Evolutionary conservation across 495 filamentous ascomycete genomes (phyloP).

Genomic region (Chaetomium cochliodes): DNA sequence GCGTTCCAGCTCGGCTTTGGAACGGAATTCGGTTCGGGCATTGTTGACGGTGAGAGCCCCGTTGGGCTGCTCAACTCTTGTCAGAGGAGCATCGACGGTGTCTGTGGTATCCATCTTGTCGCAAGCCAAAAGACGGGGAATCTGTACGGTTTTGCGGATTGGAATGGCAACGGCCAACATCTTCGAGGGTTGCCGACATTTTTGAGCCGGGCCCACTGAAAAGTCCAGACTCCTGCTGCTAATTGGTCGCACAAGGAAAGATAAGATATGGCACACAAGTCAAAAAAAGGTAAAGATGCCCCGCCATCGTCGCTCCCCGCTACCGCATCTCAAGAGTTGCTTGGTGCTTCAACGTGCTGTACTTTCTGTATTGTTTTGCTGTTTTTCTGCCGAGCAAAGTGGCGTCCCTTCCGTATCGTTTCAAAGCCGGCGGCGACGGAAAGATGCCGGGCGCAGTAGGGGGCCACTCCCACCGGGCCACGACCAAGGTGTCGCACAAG

Average conservation of each 20-base stretch:
- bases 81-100: slow-evolving; percentile 23
- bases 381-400: slow-evolving; percentile 32
- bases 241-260: slow-evolving; percentile 25
- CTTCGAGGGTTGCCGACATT: slow-evolving; percentile 20
- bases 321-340: slow-evolving; percentile 18
- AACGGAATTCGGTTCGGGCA: slow-evolving; percentile 46
- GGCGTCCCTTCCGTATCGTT: slow-evolving; percentile 79
- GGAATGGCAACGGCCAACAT: slow-evolving; percentile 5
- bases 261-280: slow-evolving; percentile 37
- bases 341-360: not conserved
- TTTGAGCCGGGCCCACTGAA: slow-evolving; percentile 33
- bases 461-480: slow-evolving; percentile 82
- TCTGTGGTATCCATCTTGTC: slow-evolving; percentile 31
- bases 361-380: not conserved
- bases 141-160: not conserved
- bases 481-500: slow-evolving; percentile 83
- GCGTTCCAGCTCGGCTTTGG: slow-evolving; percentile 45
- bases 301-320: slow-evolving; percentile 31
- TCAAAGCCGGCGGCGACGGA: slow-evolving; percentile 75
- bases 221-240: slow-evolving; percentile 21
- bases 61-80: slow-evolving; percentile 37
- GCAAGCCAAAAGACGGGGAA: not conserved
- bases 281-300: slow-evolving; percentile 32
- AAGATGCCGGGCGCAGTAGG: slow-evolving; percentile 58
- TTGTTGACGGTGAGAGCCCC: slow-evolving; percentile 47